Base-by-base conservation (phyloP, 805 yeast genomes). In the Candida saitoana region DNA sequence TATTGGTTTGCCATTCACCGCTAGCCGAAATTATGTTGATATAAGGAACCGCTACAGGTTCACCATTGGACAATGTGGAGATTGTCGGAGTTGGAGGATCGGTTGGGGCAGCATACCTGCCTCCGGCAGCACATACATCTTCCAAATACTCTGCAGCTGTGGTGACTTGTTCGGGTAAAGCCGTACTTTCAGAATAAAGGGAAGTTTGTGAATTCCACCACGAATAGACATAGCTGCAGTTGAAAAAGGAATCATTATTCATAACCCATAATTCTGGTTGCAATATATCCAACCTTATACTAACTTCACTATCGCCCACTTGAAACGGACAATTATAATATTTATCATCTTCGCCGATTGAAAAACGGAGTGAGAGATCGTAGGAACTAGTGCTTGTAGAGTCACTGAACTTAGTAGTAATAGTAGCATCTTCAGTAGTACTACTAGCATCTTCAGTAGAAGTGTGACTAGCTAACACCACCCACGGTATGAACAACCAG, bases 191-290 rank as follows among this genome's bases (percentile, higher is more conserved):
- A 9, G 20, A 31, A 16, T 15, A 49, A 3, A 15, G 15, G 1
- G 39, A 12, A 18, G 34, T 44, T 33, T 49, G 53, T 6, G 51
- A 46, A 11, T 40, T 20, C 43, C 47, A 52, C 62, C 61, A 62
- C 1, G 18, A 20, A 36, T 39, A 34, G 7, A 61, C 36, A 16
- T 48, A 50, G 9, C 41, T 34, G 45, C 73, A 69, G 32, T 52
- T 51, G 30, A 49, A 44, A 35, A 65, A 45, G 3, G 39, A 35
- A 12, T 55, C 39, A 4, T 55, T 60, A 41, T 64, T 53, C 49
- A 68, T 47, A 15, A 63, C 65, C 73, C 73, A 69, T 2, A 65
- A 33, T 14, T 67, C 66, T 4, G 69, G 68, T 49, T 63, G 73
- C n/a, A 59, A 17, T 16, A 59, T 22, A 47, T 68, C 74, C 29